Conservation (phyloP, 495 filamentous ascomycete genomes). For the Diplogelasinospora grovesii region DNA sequence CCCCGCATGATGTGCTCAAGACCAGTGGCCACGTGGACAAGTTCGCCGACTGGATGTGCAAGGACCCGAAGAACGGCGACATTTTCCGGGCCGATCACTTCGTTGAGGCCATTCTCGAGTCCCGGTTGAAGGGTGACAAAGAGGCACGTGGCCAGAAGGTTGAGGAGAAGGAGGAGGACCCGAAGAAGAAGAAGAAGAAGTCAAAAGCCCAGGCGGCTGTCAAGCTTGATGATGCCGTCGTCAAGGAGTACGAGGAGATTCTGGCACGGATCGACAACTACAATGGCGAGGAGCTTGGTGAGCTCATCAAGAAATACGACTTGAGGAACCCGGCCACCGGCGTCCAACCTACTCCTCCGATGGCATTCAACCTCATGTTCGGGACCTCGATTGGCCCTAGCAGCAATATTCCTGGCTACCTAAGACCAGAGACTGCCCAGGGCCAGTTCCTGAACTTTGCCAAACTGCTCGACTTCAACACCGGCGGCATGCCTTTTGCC, state of each 20-base stretch:
- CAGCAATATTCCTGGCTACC: conserved; percentile 50
- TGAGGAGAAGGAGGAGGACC: conserved; percentile 52
- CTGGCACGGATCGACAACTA: conserved; percentile 76
- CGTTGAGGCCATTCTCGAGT: conserved; percentile 86
- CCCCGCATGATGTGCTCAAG: conserved; percentile 86
- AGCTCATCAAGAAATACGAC: conserved; percentile 64
- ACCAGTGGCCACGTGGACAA: conserved; percentile 96
- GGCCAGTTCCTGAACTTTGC: conserved; percentile 70
- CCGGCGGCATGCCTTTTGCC: conserved; percentile 67
- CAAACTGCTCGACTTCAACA: conserved; percentile 74
- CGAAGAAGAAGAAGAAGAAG: conserved; percentile 41
- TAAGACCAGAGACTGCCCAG: conserved; percentile 70
- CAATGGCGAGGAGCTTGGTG: conserved; percentile 60
- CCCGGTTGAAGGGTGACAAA: conserved; percentile 73
- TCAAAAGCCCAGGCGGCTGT: conserved; percentile 57
- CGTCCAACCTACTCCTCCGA: conserved; percentile 52
- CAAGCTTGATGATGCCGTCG: conserved; percentile 60
- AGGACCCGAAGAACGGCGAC: conserved; percentile 95
- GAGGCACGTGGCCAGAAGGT: conserved; percentile 67
- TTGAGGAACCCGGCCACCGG: conserved; percentile 60
- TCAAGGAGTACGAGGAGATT: conserved; percentile 63
- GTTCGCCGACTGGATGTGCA: conserved; percentile 99
- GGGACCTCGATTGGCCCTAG: conserved; percentile 65
- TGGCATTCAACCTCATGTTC: conserved; percentile 79
- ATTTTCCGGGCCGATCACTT: conserved; percentile 94